phyloP scores from a whole-genome alignment of 176 grass and related monocot genomes.

The Triticum timopheevii region DNA sequence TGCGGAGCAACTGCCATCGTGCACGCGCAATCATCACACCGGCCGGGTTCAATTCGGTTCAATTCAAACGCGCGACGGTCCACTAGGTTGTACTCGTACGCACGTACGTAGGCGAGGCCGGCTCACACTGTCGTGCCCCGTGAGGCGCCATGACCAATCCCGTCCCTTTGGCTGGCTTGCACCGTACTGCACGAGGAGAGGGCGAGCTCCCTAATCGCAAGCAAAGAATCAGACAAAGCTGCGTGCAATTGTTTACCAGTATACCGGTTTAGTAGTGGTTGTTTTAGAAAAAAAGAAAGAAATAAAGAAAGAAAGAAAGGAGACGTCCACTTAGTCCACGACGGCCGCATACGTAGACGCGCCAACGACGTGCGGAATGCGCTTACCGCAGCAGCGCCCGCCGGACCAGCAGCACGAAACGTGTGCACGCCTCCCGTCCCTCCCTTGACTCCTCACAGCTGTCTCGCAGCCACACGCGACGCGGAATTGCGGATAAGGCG shows the following conservation, averaged over 20 bases:
- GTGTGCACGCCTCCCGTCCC: no score
- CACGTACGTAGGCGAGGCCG: not conserved
- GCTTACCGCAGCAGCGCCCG: not conserved
- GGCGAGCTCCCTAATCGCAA: not conserved
- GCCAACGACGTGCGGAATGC: not conserved
- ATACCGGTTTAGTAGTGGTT: no score
- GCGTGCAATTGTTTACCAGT: not conserved
- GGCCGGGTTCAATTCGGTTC: not conserved
- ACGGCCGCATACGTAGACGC: not conserved
- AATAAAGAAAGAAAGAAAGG: not conserved
- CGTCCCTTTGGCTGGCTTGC: not conserved
- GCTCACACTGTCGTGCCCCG: not conserved
- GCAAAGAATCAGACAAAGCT: slow-evolving; percentile 1
- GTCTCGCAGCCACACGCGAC: slow-evolving; percentile 24
- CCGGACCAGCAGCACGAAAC: not conserved
- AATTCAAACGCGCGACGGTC: not conserved
- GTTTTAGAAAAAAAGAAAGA: no score
- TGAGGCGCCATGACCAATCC: not conserved
- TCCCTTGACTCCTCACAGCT: slow-evolving; percentile 25
- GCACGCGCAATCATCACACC: not conserved
- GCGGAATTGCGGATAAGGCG: slow-evolving; percentile 30
- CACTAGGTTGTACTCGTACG: not conserved
- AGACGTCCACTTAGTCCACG: not conserved
- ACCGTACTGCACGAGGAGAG: slow-evolving; percentile 20
- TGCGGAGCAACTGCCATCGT: not conserved